phyloP scores from a whole-genome alignment of 2,329 filamentous ascomycete genomes.

The Pseudogymnoascus sp. region DNA sequence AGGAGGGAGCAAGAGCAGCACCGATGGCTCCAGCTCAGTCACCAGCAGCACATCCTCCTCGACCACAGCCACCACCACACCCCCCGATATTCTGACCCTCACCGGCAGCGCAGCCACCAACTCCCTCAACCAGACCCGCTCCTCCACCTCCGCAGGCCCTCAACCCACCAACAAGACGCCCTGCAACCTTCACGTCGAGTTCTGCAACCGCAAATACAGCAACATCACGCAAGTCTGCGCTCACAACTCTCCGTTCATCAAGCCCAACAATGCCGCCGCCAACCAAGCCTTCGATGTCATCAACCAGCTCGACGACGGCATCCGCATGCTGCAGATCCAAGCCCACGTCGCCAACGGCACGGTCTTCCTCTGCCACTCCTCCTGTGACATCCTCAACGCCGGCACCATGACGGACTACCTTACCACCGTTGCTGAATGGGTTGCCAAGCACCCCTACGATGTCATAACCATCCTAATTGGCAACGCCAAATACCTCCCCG shows the following conservation, averaged over 20 bases:
- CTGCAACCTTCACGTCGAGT: slow-evolving; percentile 72
- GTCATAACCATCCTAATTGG: slow-evolving; percentile 80
- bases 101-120: slow-evolving; percentile 17
- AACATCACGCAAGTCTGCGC: slow-evolving; percentile 72
- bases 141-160: slow-evolving; percentile 36
- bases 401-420: slow-evolving; percentile 73
- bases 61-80: slow-evolving; percentile 27
- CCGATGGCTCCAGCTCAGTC: slow-evolving; percentile 22
- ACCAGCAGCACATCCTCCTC: slow-evolving; percentile 32
- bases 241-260: slow-evolving; percentile 75
- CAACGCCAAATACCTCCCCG: slow-evolving; percentile 66
- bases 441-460: slow-evolving; percentile 70
- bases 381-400: slow-evolving; percentile 71
- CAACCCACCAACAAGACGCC: slow-evolving; percentile 61
- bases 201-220: slow-evolving; percentile 68
- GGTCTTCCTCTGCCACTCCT: slow-evolving; percentile 76
- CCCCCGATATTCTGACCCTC: slow-evolving; percentile 18
- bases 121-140: slow-evolving; percentile 39
- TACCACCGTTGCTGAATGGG: slow-evolving; percentile 60
- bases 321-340: slow-evolving; percentile 56
- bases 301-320: slow-evolving; percentile 68
- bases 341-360: slow-evolving; percentile 54
- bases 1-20: slow-evolving; percentile 15
- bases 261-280: slow-evolving; percentile 60
- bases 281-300: slow-evolving; percentile 65